Conservation (phyloP, 1,139 yeast species). For the Diutina siamensis region DNA sequence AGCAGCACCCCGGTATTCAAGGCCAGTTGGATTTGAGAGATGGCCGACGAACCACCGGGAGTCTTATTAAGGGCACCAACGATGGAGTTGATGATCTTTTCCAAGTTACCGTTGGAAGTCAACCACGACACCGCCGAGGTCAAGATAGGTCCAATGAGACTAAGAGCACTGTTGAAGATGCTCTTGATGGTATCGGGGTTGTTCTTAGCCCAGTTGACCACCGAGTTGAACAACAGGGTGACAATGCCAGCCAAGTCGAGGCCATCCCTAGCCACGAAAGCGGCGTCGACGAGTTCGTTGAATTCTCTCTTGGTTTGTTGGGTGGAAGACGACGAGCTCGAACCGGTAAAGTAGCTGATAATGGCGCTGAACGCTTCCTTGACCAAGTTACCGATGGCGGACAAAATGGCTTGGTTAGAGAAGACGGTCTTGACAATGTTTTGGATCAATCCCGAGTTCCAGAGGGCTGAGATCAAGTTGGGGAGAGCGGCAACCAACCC, state of each 20-base stretch:
- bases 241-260: neutral
- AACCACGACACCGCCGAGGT: neutral
- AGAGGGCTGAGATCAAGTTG: slow-evolving; percentile 30
- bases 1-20: too few species aligned
- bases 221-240: neutral
- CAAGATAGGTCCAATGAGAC: neutral
- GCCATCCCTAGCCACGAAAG: neutral
- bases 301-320: neutral
- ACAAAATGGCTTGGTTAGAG: slow-evolving; percentile 10
- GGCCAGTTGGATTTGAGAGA: neutral
- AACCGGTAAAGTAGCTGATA: slow-evolving; percentile 7
- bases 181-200: slow-evolving; percentile 1
- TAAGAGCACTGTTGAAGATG: neutral
- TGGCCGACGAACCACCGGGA: neutral
- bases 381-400: slow-evolving; percentile 14
- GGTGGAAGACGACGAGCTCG: neutral
- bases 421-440: slow-evolving; percentile 22
- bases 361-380: slow-evolving; percentile 19
- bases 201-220: neutral
- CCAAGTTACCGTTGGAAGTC: neutral
- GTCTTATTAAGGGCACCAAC: neutral
- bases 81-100: neutral
- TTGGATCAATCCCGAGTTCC: slow-evolving; percentile 32
- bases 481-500: slow-evolving; percentile 32
- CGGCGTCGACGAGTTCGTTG: neutral